Conservation (phyloP, 768 basidiomycete species). For the Naganishia onofrii region DNA sequence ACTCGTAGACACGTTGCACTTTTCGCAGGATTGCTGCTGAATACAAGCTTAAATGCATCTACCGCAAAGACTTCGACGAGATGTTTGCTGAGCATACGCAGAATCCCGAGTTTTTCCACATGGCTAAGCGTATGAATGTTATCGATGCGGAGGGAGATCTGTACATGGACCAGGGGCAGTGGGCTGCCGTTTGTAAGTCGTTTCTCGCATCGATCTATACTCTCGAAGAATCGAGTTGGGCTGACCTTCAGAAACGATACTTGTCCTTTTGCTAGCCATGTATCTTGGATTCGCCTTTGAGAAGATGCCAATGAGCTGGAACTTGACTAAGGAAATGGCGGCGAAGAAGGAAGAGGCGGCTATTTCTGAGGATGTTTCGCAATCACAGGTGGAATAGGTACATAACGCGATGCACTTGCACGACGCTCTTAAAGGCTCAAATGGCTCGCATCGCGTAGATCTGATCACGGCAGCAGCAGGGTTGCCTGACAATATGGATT, state of each 20-base stretch:
- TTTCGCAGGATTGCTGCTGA: conserved; percentile 71
- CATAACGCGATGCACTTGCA: too few species aligned
- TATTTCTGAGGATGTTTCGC: not conserved
- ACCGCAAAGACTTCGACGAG: conserved; percentile 85
- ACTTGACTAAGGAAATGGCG: conserved; percentile 3
- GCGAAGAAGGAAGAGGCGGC: not conserved
- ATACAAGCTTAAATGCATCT: conserved; percentile 69
- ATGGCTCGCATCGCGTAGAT: too few species aligned
- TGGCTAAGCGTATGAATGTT: conserved; percentile 87
- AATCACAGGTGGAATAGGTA: not conserved
- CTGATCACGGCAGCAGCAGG: too few species aligned
- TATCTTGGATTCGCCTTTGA: conserved; percentile 91
- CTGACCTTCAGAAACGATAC: not conserved
- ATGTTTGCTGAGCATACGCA: conserved; percentile 78
- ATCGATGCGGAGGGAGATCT: conserved; percentile 79
- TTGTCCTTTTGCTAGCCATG: conserved; percentile 63
- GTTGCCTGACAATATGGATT: too few species aligned
- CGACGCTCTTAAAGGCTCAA: too few species aligned
- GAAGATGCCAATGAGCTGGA: conserved; percentile 51
- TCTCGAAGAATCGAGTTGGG: not conserved
- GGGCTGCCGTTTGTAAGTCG: conserved; percentile 95
- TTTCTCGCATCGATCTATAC: conserved; percentile 6
- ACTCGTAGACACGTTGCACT: conserved; percentile 27
- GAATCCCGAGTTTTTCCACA: conserved; percentile 72
- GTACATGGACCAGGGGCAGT: conserved; percentile 85